Evolutionary conservation across 768 basidiomycete genomes (phyloP), one percentile per base, ranked within the genome.

Genomic region (Pilatotrama ljubarskyi): DNA sequence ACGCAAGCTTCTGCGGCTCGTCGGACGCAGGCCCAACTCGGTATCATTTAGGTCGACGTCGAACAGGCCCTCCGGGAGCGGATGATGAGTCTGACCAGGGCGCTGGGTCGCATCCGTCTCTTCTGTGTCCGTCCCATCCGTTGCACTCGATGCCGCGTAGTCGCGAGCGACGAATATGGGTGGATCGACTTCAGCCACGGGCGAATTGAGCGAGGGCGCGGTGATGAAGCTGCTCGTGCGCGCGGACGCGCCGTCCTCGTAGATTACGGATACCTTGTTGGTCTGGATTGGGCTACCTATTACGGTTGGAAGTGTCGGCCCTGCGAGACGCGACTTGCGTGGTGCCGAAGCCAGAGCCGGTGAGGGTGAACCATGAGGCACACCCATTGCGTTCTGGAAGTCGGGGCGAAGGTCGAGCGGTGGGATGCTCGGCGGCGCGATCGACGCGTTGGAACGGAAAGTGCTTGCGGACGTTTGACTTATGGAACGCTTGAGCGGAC

Each of bases 401-500:
- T 79, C 78, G 14, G 85, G 84, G 29, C 77, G 76, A 18, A 86
- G 71, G 67, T 88, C 85, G 35, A 88, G 72, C 4, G 85, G 82
- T 3, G 85, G 83, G 40, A 89, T 83, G 18, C 72, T 73, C 0
- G 85, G 84, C 20, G 76, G 66, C 59, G 71, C 67, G 62, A 70
- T 63, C 3, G 69, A 80, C 14, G 66, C 66, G 14, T 74, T 73
- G 4, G 84, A 83, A 36, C 77, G 71, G 56, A 86, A 81, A 1
- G 83, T 86, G 43, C 79, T 79, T 15, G 84, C 84, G 1, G 87
- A 89, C 1, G 80, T 82, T 58, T 87, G 79, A 24, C 86, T 87
- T 42, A 81, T 75, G 5, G 88, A 85, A 35, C 88, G 78, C 66
- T 88, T 90, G 57, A 89, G 72, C 13, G 82, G 84, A 2, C 88